Evolutionary conservation across 257 asterid genomes (phyloP), one percentile per base, ranked within the genome.

Genomic region (Echites panduratus): DNA sequence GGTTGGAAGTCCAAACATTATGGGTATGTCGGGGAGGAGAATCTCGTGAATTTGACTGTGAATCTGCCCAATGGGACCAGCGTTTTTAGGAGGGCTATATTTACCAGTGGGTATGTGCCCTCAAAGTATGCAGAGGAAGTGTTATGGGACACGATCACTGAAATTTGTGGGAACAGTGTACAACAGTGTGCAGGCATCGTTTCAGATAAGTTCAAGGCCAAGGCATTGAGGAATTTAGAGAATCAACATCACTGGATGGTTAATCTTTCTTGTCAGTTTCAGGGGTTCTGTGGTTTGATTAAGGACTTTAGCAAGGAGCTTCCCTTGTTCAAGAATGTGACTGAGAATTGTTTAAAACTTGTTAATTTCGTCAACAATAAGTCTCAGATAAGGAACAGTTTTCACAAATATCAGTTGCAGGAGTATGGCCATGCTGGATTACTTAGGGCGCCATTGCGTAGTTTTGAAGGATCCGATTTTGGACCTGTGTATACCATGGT

Each of bases 21-120:
- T 17, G 82, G 77, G 29, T 70, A 71, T 50, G 75, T 73, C 4
- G 85, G 87, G 12, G 93, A 88, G 22, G 90, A 92, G 17, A 87
- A 78, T 73, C 66, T 88, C 47, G 96, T 92, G 66, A 92, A 87
- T 82, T 79, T 95, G 77, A 79, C 85, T 9, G 89, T 95, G 64
- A 95, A 95, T 79, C 97, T 95, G 67, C 99, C 99, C n/a, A 90
- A 92, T 40, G 99, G 99, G 44, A 87, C 97, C 13, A 76, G 93
- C 65, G 90, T 95, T 29, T 95, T 87, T 17, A 68, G 97, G 53
- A 83, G 84, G 72, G 96, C 96, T 0, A 89, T 95, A 56, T 89
- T 95, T 62, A 86, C 88, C 0, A 81, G 77, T 53, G 96, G 97
- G 11, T 88, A 79, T 32, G 87, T 88, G 45, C 91, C 89, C 2